Evolutionary conservation across 2,329 filamentous ascomycete genomes (phyloP).

Genomic region (Aspergillus aculeatinus): DNA sequence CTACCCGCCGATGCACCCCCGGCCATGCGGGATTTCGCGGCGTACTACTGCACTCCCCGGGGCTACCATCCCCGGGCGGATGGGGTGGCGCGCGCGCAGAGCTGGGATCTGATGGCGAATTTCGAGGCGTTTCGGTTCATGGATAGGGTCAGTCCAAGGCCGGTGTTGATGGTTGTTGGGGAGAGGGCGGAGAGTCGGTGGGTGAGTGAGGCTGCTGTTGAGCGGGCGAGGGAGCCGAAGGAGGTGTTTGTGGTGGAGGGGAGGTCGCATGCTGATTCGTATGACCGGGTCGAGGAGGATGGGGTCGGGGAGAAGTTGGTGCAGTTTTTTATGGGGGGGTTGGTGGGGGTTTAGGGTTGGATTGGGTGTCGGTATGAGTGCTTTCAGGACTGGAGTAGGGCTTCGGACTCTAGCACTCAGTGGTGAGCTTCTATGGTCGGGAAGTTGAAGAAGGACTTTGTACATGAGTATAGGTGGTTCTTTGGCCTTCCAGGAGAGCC

Average conservation of each 20-base stretch:
- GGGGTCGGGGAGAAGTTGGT: constrained; percentile 15
- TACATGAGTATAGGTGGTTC: no score
- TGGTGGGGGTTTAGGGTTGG: no score
- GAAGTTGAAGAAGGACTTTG: no score
- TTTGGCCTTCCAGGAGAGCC: no score
- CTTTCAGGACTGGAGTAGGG: no score
- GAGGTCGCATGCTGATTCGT: constrained; percentile 27
- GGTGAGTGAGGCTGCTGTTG: constrained; percentile 24
- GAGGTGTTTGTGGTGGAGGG: constrained; percentile 26
- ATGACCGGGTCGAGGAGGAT: constrained; percentile 25
- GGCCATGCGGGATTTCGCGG: constrained; percentile 9
- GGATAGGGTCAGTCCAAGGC: constrained; percentile 26
- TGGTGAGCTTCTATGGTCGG: no score
- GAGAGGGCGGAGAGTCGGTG: constrained; percentile 23
- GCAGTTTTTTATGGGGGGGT: background rate
- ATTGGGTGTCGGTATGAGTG: no score
- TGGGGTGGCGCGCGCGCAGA: constrained; percentile 18
- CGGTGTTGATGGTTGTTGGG: constrained; percentile 29
- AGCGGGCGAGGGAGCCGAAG: constrained; percentile 26
- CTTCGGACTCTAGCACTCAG: no score
- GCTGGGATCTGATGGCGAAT: constrained; percentile 25
- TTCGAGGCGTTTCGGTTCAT: constrained; percentile 28
- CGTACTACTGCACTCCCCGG: constrained; percentile 25
- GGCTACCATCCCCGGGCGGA: constrained; percentile 21
- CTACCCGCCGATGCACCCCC: background rate